Evolutionary conservation across 1,284 basidiomycete genomes (phyloP), one percentile per base, ranked within the genome.

Genomic region (Cystobasidium sp.): DNA sequence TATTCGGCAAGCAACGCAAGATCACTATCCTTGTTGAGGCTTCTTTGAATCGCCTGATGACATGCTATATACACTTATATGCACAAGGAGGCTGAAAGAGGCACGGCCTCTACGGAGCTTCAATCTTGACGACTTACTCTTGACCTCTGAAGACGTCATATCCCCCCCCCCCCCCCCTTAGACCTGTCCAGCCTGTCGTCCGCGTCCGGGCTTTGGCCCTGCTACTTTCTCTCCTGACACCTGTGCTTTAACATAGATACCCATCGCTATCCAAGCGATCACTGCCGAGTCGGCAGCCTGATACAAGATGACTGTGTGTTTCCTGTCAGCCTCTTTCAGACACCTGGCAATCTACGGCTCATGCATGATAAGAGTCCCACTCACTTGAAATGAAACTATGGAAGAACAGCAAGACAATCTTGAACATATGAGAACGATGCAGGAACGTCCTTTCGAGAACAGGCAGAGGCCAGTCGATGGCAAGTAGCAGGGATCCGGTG

Each of bases 401-500:
- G 55, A 72, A 76, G 16, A 73, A 18, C 61, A 78, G 76, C 5
- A 78, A 52, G 5, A 56, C 49, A 6, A 72, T 46, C 37, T 76
- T 69, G 24, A 67, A n/a, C 0, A 22, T 16, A 24, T 68, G 46
- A 20, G 73, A 76, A 1, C 66, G 53, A 61, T 78, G 56, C 16
- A 76, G 12, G 9, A 73, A 37, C 5, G 43, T 68, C 0, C 51
- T 41, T 3, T 24, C 20, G 18, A 77, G 1, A 8, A 59, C 49
- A 8, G 79, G 78, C 9, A 80, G 52, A 6, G 82, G 80, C 49
- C 75, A 78, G 68, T 94, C 92, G 55, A 94, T 79, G 0, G 86
- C 85, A 56, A 92, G 79, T 53, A 91, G 84, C 53, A 84, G 77
- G 71, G 88, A 78, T 16, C 85, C 89, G 49, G 51, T 66, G 39